A percentile compares a stretch with the other conserved stretches of the same genome.
Evolutionary conservation across 495 filamentous ascomycete genomes (phyloP).

Genomic region (Neurospora hispaniola): DNA sequence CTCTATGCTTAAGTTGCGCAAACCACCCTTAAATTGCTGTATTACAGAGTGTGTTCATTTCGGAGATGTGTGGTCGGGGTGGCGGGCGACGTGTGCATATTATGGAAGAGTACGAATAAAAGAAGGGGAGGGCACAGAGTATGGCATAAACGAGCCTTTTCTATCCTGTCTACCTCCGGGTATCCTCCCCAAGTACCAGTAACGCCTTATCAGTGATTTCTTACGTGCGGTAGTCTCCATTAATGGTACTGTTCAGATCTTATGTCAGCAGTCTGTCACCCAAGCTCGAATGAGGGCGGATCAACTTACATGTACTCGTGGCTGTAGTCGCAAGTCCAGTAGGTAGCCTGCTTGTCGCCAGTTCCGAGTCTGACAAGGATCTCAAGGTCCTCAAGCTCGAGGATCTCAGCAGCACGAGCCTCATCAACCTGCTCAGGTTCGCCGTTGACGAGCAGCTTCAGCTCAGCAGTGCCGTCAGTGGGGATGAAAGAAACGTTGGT

Average conservation of each 20-base stretch:
- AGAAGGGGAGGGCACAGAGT: neutral
- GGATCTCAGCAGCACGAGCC: conserved; percentile 61
- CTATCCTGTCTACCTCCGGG: neutral
- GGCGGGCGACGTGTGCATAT: neutral
- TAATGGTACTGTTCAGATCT: conserved; percentile 53
- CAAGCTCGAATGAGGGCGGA: neutral
- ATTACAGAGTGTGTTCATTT: neutral
- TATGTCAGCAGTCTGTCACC: conserved; percentile 4
- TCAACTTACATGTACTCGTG: conserved; percentile 73
- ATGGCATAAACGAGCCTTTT: neutral
- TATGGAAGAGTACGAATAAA: neutral
- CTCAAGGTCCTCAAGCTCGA: conserved; percentile 78
- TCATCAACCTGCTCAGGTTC: conserved; percentile 94
- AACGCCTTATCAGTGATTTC: neutral
- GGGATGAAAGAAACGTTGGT: conserved; percentile 91
- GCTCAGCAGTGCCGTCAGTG: conserved; percentile 63
- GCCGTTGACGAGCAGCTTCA: conserved; percentile 80
- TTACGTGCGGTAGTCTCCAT: conserved; percentile 80
- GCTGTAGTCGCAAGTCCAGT: conserved; percentile 97
- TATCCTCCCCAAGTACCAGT: neutral
- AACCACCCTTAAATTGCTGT: neutral
- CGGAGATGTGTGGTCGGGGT: neutral
- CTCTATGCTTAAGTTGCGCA: neutral
- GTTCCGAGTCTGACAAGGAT: conserved; percentile 65
- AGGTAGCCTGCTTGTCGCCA: conserved; percentile 64